Percentiles rank a stretch among this genome's conserved stretches.
phyloP scores from a whole-genome alignment of 345 rosid genomes.

The Psidium friedrichsthalianum region DNA sequence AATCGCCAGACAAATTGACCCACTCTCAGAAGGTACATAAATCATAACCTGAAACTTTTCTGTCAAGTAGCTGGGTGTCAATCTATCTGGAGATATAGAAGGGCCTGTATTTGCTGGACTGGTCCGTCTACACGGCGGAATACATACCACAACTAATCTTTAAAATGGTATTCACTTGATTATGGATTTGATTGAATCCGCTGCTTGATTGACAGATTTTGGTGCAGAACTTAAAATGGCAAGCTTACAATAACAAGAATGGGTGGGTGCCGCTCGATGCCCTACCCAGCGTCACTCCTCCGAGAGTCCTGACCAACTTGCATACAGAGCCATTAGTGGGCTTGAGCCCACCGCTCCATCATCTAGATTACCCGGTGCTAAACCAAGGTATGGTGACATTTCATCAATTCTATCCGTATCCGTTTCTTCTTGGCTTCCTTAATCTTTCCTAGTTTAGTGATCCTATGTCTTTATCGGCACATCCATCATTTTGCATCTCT shows the following conservation, averaged over 20 bases:
- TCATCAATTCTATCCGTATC: background rate
- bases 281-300: constrained; percentile 5
- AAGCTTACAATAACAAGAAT: constrained; percentile 29
- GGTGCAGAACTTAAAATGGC: constrained; percentile 27
- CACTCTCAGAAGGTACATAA: constrained; percentile 23
- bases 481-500: background rate
- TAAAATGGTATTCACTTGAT: too few species aligned
- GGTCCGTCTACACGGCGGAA: background rate
- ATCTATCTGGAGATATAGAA: background rate
- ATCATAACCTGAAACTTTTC: background rate
- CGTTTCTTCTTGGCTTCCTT: background rate
- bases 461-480: background rate
- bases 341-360: constrained; percentile 12
- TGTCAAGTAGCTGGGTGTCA: background rate
- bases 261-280: constrained; percentile 7
- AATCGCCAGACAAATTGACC: constrained; percentile 18
- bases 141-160: too few species aligned
- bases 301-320: constrained; percentile 16
- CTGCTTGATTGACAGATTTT: constrained; percentile 12
- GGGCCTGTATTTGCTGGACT: background rate
- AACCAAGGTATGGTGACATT: constrained; percentile 29
- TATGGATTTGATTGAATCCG: background rate
- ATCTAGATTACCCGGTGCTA: constrained; percentile 12
- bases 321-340: constrained; percentile 13
- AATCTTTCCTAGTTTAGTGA: background rate